These are phyloP conservation scores for Metarhizium rileyi DNA, from an alignment of 2,329 filamentous ascomycete genomes.

Conservation along the genomic window DNA sequence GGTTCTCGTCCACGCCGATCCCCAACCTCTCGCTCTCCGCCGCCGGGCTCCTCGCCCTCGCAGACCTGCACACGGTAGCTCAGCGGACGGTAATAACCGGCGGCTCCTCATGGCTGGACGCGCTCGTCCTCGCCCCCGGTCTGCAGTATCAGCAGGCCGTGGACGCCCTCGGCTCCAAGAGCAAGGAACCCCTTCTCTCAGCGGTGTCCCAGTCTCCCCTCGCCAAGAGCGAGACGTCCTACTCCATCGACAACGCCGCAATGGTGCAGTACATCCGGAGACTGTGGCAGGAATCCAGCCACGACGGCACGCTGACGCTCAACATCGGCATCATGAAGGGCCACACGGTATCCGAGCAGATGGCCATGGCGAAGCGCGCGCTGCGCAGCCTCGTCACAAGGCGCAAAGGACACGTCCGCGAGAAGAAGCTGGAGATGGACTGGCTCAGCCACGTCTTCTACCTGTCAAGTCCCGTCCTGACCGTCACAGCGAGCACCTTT, in stretches of 20 bases:
- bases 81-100: slow-evolving; percentile 46
- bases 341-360: slow-evolving; percentile 5
- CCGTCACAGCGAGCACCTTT: slow-evolving; percentile 31
- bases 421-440: slow-evolving; percentile 23
- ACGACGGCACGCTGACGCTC: slow-evolving; percentile 16
- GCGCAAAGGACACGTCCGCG: background rate
- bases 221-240: slow-evolving; percentile 10
- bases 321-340: slow-evolving; percentile 17
- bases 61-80: slow-evolving; percentile 46
- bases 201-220: slow-evolving; percentile 6
- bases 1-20: slow-evolving; percentile 36
- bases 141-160: slow-evolving; percentile 52
- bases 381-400: background rate
- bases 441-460: slow-evolving; percentile 40
- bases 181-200: slow-evolving; percentile 25
- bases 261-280: slow-evolving; percentile 37
- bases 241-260: slow-evolving; percentile 38
- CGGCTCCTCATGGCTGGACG: slow-evolving; percentile 46
- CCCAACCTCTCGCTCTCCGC: slow-evolving; percentile 36
- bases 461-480: slow-evolving; percentile 36
- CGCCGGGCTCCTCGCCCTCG: slow-evolving; percentile 47
- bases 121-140: slow-evolving; percentile 48
- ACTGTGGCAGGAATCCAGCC: slow-evolving; percentile 15
- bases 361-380: slow-evolving; percentile 13
- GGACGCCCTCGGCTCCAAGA: slow-evolving; percentile 36